These are phyloP conservation scores for Colletotrichum sp. DNA, from an alignment of 2,329 filamentous ascomycete species.

Conservation along the genomic window DNA sequence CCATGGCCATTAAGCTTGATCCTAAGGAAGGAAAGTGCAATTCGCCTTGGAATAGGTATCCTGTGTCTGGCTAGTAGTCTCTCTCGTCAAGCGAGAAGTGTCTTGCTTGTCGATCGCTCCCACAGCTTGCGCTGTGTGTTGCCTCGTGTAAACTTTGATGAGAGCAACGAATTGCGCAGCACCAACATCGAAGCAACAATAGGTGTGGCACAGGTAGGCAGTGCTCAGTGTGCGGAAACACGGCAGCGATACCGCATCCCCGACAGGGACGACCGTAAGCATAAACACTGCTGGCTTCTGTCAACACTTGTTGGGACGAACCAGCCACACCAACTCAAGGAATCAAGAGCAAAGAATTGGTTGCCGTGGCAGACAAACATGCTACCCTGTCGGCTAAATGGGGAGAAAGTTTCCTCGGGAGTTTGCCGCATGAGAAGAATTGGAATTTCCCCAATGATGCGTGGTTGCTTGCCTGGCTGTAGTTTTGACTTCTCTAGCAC, in stretches of 20 bases:
- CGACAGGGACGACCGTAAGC: background rate
- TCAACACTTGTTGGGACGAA: background rate
- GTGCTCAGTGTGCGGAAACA: background rate
- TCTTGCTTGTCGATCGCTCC: background rate
- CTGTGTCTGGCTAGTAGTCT: background rate
- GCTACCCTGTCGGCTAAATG: background rate
- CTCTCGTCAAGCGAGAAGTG: background rate
- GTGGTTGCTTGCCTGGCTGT: background rate
- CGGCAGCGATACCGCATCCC: background rate
- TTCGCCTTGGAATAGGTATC: background rate
- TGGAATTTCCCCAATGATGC: background rate
- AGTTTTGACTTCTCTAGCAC: background rate
- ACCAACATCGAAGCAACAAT: background rate
- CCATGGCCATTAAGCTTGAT: background rate
- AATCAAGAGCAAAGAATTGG: background rate
- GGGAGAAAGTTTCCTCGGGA: background rate
- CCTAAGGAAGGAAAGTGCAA: background rate
- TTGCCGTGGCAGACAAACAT: background rate
- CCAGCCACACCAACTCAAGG: background rate
- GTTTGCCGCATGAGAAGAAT: background rate
- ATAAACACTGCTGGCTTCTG: background rate
- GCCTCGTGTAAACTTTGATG: background rate
- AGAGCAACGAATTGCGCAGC: background rate
- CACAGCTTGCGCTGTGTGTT: background rate
- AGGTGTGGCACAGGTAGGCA: background rate